Base-by-base conservation (phyloP, 2,329 filamentous ascomycete species). In the Calonectria pauciramosa region DNA sequence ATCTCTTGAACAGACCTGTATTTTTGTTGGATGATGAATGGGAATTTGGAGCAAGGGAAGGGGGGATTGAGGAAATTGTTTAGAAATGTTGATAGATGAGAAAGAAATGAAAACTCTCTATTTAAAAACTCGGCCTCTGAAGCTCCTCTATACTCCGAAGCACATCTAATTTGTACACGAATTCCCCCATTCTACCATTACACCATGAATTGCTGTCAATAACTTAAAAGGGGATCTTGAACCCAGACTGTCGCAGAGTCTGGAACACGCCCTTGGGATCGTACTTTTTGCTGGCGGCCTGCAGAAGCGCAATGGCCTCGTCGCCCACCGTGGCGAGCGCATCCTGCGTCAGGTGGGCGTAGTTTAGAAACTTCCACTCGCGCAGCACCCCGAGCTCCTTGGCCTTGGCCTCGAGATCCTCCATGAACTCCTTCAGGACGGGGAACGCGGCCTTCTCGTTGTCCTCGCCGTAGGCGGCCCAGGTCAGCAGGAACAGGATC, bases 321-420 rank as follows among this genome's bases (percentile, higher is more conserved):
- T 82, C 74, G 0, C 87, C 87, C 71, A 86, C 86, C 2, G 83
- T 80, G 2, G 78, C 54, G 11, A 88, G 79, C 2, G 83, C 82
- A 38, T 86, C 81, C 78, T 89, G 86, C 23, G 79, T 81, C 2
- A 77, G 73, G 54, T 85, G 81, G 2, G 86, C 87, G 64, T 89
- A 89, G 79, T 89, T 88, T 66, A 88, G 80, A 67, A 88, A 89
- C 59, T 79, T 80, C 81, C 82, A 83, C 6, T 79, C 70, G 74
- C 82, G 83, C 9, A 76, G 77, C 6, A 81, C 71, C 0, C 76
- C 79, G 23, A 82, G 69, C 56, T 80, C 77, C 59, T 77, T 75
- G 0, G 82, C 77, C 54, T 80, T 81, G 1, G 69, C 72, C 51
- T 83, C 81, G 9, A 85, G 75, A 3, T 82, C 80, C 69, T 84